Evolutionary conservation across 1,139 yeast genomes (phyloP).

Genomic region (Taphrina sp.): DNA sequence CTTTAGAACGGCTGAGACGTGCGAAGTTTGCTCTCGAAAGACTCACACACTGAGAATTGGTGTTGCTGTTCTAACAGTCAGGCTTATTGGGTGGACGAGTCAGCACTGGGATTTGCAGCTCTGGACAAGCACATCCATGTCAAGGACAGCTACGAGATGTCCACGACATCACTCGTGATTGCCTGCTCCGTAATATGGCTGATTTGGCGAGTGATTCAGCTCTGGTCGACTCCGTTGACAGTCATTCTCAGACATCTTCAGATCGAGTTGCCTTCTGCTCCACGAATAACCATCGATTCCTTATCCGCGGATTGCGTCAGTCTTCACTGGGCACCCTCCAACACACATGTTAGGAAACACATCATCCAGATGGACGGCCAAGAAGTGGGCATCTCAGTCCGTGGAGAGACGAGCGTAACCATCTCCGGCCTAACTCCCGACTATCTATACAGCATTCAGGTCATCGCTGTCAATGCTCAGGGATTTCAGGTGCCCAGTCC

Average conservation of each 20-base stretch:
- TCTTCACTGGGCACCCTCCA: slow-evolving; percentile 55
- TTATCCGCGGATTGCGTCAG: slow-evolving; percentile 53
- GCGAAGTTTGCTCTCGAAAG: too few relatives aligned
- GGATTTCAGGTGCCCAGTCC: slow-evolving; percentile 41
- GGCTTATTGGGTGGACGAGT: too few relatives aligned
- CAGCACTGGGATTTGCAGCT: too few relatives aligned
- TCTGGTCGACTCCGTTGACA: slow-evolving; percentile 53
- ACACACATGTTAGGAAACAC: slow-evolving; percentile 46
- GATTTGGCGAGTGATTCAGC: slow-evolving; percentile 48
- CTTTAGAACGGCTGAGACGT: too few relatives aligned
- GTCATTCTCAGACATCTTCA: slow-evolving; percentile 53
- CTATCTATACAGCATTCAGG: slow-evolving; percentile 55
- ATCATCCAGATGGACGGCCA: slow-evolving; percentile 53
- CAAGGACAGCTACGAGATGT: not conserved
- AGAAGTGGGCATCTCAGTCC: slow-evolving; percentile 45
- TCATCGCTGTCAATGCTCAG: slow-evolving; percentile 52
- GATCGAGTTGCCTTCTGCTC: slow-evolving; percentile 58
- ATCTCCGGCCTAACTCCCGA: slow-evolving; percentile 52
- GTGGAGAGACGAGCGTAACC: slow-evolving; percentile 44
- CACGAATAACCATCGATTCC: slow-evolving; percentile 57
- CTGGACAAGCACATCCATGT: slow-evolving; percentile 12
- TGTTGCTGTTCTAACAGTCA: too few relatives aligned
- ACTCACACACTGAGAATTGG: too few relatives aligned
- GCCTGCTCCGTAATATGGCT: slow-evolving; percentile 52
- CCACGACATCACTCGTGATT: slow-evolving; percentile 37